phyloP scores from a whole-genome alignment of 805 yeast species.

The Alloascoidea africana region DNA sequence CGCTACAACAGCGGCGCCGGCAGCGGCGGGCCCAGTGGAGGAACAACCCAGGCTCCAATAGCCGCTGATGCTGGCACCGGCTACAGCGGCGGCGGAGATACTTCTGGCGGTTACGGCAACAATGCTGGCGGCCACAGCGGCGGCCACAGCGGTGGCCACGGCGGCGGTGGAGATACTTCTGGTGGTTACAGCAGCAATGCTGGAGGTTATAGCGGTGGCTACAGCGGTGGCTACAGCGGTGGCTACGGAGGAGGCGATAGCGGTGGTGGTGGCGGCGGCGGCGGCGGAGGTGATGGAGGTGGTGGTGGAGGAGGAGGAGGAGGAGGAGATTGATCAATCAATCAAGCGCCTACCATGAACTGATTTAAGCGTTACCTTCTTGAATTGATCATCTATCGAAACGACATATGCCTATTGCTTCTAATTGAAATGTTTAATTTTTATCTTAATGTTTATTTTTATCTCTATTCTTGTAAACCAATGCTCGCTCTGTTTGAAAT shows the following conservation, averaged over 20 bases:
- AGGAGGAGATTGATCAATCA: constrained; percentile 4
- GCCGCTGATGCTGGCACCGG: no score
- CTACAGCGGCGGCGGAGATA: no score
- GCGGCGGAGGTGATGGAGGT: constrained; percentile 6
- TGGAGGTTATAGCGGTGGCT: background rate
- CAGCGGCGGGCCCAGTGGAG: background rate
- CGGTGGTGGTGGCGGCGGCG: constrained; percentile 9
- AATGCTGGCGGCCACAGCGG: constrained; percentile 2
- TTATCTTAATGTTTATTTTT: no score
- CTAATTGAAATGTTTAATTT: background rate
- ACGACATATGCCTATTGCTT: background rate
- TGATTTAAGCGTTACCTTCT: constrained; percentile 3
- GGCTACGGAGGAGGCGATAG: constrained; percentile 6
- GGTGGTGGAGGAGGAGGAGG: constrained; percentile 8
- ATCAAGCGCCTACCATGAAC: background rate
- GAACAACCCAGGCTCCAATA: background rate
- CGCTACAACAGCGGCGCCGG: no score
- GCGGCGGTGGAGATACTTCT: constrained; percentile 1
- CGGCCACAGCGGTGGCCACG: constrained; percentile 2
- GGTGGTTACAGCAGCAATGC: background rate
- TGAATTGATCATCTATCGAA: background rate
- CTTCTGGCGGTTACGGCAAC: constrained; percentile 3
- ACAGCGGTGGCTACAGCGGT: constrained; percentile 1
- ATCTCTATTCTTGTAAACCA: no score
- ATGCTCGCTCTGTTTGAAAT: background rate